phyloP scores from a whole-genome alignment of 2,329 filamentous ascomycete genomes.

The Ceratocystis cubensis region DNA sequence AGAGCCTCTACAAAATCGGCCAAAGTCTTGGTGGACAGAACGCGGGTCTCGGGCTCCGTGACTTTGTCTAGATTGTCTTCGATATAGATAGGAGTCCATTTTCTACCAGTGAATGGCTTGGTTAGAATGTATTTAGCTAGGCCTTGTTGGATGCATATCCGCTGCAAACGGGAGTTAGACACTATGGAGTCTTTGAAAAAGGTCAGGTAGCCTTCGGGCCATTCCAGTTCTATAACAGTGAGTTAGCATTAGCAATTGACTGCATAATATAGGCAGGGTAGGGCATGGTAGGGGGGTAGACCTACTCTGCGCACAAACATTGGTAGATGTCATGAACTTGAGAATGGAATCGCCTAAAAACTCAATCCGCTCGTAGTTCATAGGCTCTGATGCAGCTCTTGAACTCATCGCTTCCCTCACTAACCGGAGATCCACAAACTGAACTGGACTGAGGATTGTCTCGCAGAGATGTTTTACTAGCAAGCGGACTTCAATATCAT shows the following conservation, averaged over 20 bases:
- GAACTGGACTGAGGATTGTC: slow-evolving; percentile 31
- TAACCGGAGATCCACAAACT: slow-evolving; percentile 41
- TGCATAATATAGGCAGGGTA: neutral
- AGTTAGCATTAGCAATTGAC: slow-evolving; percentile 19
- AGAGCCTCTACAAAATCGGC: slow-evolving; percentile 82
- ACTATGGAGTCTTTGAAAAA: slow-evolving; percentile 56
- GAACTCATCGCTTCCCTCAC: slow-evolving; percentile 60
- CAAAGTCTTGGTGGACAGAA: slow-evolving; percentile 61
- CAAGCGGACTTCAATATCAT: slow-evolving; percentile 53
- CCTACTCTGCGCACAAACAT: slow-evolving; percentile 45
- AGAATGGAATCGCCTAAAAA: slow-evolving; percentile 77
- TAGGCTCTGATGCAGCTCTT: slow-evolving; percentile 43
- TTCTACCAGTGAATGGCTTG: slow-evolving; percentile 51
- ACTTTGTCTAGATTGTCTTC: slow-evolving; percentile 28
- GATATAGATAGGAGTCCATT: slow-evolving; percentile 58
- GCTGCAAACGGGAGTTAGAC: slow-evolving; percentile 59
- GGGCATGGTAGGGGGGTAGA: slow-evolving; percentile 8
- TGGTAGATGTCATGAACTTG: slow-evolving; percentile 58
- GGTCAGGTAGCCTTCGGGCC: slow-evolving; percentile 67
- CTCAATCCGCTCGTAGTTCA: slow-evolving; percentile 73
- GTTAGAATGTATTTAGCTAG: slow-evolving; percentile 63
- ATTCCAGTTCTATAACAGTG: slow-evolving; percentile 42
- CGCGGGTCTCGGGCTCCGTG: slow-evolving; percentile 25
- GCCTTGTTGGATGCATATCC: slow-evolving; percentile 48
- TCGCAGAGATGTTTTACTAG: slow-evolving; percentile 46